Evolutionary conservation across 129 eudicot species (phyloP).

Genomic region (Helianthus annuus): DNA sequence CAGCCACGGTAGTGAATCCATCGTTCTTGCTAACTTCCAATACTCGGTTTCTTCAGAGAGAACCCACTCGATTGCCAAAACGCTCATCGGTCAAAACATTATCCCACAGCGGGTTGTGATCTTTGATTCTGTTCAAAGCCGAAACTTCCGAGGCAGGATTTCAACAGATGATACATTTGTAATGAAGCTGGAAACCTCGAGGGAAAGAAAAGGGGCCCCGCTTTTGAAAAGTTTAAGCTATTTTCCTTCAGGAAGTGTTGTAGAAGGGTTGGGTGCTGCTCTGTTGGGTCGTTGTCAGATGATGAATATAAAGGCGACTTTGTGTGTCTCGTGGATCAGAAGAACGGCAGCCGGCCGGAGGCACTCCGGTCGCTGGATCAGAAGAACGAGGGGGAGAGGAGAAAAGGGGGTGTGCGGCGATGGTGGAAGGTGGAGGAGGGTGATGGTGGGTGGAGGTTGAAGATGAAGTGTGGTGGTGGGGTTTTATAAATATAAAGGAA

Average conservation of each 20-base stretch:
- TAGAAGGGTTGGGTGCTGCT: conserved; percentile 94
- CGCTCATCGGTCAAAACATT: conserved; percentile 65
- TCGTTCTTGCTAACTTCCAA: conserved; percentile 65
- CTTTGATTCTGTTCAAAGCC: conserved; percentile 71
- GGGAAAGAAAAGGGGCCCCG: conserved; percentile 48
- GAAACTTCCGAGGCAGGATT: conserved; percentile 85
- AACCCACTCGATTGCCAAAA: conserved; percentile 59
- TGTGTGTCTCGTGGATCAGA: conserved; percentile 83
- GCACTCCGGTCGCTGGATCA: too few relatives aligned
- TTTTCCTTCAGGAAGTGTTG: conserved; percentile 89
- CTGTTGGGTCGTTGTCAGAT: conserved; percentile 70
- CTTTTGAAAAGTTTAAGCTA: conserved; percentile 56
- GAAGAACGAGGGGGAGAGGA: too few relatives aligned
- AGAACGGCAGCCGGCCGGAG: too few relatives aligned
- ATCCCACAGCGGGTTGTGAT: conserved; percentile 72
- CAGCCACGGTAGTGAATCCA: conserved; percentile 38
- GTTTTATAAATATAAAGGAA: too few relatives aligned
- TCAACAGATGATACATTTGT: conserved; percentile 79
- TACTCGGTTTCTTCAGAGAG: conserved; percentile 70
- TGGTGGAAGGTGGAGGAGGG: too few relatives aligned
- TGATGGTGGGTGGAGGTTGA: too few relatives aligned
- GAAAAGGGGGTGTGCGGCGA: too few relatives aligned
- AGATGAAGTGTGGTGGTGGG: too few relatives aligned
- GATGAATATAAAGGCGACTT: conserved; percentile 68
- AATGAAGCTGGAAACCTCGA: conserved; percentile 74